A percentile compares a stretch with the other conserved stretches of the same genome.
phyloP scores from a whole-genome alignment of 2,329 filamentous ascomycete genomes.

The Aspergillus sp. region DNA sequence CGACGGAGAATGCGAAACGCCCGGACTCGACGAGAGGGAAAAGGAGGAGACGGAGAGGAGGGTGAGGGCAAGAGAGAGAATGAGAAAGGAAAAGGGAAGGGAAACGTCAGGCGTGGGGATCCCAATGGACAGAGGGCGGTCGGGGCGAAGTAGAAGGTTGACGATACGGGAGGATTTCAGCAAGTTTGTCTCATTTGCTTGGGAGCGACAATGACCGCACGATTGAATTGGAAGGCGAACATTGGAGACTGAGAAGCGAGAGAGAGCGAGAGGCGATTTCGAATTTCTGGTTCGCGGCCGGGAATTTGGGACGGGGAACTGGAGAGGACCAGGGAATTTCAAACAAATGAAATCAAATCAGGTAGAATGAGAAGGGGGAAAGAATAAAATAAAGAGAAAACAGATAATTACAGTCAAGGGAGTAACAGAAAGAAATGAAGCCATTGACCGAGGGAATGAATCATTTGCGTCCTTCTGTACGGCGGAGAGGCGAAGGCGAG shows the following conservation, averaged over 20 bases:
- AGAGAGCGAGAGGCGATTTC: background rate
- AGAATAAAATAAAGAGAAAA: background rate
- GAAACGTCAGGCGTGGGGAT: conserved; percentile 22
- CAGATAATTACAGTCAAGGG: background rate
- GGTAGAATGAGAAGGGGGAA: too few species aligned
- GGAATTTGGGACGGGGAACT: background rate
- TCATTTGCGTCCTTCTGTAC: too few species aligned
- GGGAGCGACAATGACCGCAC: background rate
- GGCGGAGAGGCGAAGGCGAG: too few species aligned
- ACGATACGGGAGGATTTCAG: conserved; percentile 10
- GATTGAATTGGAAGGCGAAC: background rate
- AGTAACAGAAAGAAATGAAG: background rate
- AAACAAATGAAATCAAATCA: too few species aligned
- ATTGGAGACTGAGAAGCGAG: background rate
- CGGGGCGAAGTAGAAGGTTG: conserved; percentile 19
- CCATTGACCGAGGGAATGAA: too few species aligned
- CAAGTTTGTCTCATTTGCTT: conserved; percentile 10
- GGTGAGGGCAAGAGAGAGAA: conserved; percentile 4
- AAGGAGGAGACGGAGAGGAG: conserved; percentile 9
- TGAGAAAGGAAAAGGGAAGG: conserved; percentile 1
- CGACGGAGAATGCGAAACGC: background rate
- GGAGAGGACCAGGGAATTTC: too few species aligned
- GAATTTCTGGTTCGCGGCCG: background rate
- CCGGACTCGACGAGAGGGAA: background rate
- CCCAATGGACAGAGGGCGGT: conserved; percentile 22